Conservation (phyloP, 177 flowering plant species). For the Vitis hybrid region DNA sequence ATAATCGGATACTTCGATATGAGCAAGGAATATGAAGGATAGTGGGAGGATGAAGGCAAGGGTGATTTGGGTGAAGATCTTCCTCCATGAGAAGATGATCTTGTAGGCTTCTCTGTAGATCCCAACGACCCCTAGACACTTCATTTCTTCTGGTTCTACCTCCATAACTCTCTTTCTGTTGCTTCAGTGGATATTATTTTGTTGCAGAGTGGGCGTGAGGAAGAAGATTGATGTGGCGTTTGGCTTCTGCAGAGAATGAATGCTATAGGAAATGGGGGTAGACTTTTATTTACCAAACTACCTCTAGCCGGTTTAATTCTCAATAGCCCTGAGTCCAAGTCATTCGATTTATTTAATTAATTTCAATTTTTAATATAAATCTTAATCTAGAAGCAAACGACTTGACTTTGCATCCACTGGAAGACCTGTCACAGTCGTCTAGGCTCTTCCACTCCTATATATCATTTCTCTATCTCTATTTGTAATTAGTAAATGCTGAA, state of each 20-base stretch:
- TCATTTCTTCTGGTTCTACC: slow-evolving; percentile 64
- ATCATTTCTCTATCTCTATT: too few relatives aligned
- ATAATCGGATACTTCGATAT: slow-evolving; percentile 34
- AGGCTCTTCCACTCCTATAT: too few relatives aligned
- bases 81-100: slow-evolving; percentile 38
- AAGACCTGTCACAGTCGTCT: too few relatives aligned
- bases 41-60: slow-evolving; percentile 58
- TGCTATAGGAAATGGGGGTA: background rate
- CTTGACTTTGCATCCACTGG: too few relatives aligned
- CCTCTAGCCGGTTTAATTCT: background rate
- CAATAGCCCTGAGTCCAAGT: too few relatives aligned
- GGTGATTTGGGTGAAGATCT: slow-evolving; percentile 55
- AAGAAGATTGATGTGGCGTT: too few relatives aligned
- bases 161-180: slow-evolving; percentile 35
- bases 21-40: slow-evolving; percentile 54
- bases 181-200: background rate
- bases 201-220: too few relatives aligned
- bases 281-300: background rate
- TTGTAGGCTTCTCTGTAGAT: slow-evolving; percentile 49
- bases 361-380: too few relatives aligned
- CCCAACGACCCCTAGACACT: slow-evolving; percentile 52
- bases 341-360: too few relatives aligned
- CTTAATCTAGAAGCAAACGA: too few relatives aligned
- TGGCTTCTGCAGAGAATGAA: background rate
- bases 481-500: background rate